Conservation (phyloP, 805 yeast genomes). For the Wickerhamiella occidentalis region DNA sequence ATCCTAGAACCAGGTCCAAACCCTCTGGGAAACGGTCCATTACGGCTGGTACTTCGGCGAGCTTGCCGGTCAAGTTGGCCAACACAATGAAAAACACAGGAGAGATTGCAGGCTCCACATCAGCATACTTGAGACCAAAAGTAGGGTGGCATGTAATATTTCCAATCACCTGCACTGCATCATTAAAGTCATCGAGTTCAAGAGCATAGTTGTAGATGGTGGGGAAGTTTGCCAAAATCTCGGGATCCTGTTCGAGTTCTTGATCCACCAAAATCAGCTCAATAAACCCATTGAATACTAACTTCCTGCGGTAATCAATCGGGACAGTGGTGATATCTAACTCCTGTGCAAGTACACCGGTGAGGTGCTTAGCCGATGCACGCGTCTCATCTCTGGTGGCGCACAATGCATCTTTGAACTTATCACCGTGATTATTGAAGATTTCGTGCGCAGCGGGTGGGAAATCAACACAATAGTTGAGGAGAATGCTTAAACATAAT, state of each 20-base stretch:
- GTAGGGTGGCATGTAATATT: slow-evolving; percentile 10
- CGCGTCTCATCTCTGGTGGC: slow-evolving; percentile 9
- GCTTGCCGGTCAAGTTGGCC: slow-evolving; percentile 9
- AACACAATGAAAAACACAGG: slow-evolving; percentile 4
- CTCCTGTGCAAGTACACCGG: slow-evolving; percentile 6
- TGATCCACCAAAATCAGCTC: slow-evolving; percentile 9
- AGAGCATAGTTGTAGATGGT: slow-evolving; percentile 7
- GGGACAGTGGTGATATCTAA: slow-evolving; percentile 2
- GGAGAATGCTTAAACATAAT: slow-evolving; percentile 5
- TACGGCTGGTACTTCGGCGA: background rate
- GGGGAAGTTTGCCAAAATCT: slow-evolving; percentile 5
- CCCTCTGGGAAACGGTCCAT: background rate
- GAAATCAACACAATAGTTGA: slow-evolving; percentile 4
- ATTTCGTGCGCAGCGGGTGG: slow-evolving; percentile 1
- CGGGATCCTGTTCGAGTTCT: slow-evolving; percentile 6
- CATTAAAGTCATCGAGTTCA: background rate
- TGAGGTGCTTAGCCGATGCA: slow-evolving; percentile 8
- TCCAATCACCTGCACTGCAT: slow-evolving; percentile 8
- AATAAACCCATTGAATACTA: slow-evolving; percentile 1
- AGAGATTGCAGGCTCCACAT: slow-evolving; percentile 6
- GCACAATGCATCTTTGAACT: background rate
- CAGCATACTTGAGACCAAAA: background rate
- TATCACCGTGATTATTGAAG: background rate
- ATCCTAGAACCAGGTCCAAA: background rate
- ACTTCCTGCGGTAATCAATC: background rate